Evolutionary conservation across 2,329 filamentous ascomycete genomes (phyloP), one percentile per base, ranked within the genome.

Genomic region (Coniochaeta prunicola): DNA sequence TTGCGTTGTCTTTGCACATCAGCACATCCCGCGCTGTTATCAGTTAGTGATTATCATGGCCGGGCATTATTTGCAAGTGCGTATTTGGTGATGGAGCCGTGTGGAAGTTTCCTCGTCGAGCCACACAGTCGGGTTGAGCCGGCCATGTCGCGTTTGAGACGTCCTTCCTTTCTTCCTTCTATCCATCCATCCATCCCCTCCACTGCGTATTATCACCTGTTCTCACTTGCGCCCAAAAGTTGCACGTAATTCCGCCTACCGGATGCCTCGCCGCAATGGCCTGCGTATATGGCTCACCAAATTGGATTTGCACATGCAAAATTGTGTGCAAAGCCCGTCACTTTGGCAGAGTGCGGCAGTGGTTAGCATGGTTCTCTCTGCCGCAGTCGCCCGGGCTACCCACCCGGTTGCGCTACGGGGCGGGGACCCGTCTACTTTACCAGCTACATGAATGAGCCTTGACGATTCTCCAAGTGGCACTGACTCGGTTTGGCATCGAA

Each of bases 261-360:
- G 61, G 63, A 64, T 59, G 53, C 45, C 45, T 53, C 19, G 26
- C 55, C 59, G 57, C 60, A 58, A 38, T 30, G 28, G 30, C 42
- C 34, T 66, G 62, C 62, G 62, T 66, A 64, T 66, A 64, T 65
- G 59, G 64, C 66, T 63, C 64, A 64, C 57, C 58, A 59, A 59
- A 45, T 62, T 62, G 60, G 61, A 64, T 38, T 66, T 65, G 63
- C 65, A 66, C 64, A 64, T 68, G 65, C 63, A 38, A 61, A 60
- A 65, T 57, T 58, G 48, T 50, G 13, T 31, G 59, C 19, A 45
- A 26, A 26, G 12, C 36, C 17, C 60, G 56, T 31, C 57, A 59
- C 64, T 38, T 40, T 28, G 36, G 36, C 31, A 15, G 17, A 57
- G 36, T 40, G 36, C 40, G 33, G 34, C 30, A 31, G 36, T 31